Percentiles rank a stretch among this genome's conserved stretches.
Conservation (phyloP, 2,329 filamentous ascomycete genomes). For the Ceratocystis ficicola region DNA sequence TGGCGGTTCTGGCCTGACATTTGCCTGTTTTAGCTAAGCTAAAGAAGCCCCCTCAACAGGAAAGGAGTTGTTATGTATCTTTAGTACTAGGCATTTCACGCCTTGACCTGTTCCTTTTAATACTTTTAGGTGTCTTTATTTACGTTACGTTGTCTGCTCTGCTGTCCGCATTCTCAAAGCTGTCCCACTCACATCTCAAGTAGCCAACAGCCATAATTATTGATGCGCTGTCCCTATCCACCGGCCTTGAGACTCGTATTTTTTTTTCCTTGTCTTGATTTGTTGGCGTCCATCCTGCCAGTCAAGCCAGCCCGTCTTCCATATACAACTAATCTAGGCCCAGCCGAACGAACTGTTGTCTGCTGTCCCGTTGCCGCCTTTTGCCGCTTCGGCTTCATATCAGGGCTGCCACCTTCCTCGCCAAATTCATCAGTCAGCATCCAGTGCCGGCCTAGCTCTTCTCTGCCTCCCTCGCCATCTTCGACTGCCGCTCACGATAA, state of each 20-base stretch:
- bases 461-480: not conserved
- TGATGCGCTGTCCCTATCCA: not conserved
- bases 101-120: not conserved
- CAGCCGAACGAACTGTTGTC: not conserved
- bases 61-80: not conserved
- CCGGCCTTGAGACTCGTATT: not conserved
- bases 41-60: not conserved
- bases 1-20: not conserved
- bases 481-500: not conserved
- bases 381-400: not conserved
- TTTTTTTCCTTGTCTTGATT: not conserved
- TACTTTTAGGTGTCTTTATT: constrained; percentile 7
- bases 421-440: not conserved
- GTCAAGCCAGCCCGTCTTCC: not conserved
- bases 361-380: not conserved
- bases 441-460: not conserved
- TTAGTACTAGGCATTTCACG: not conserved
- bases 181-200: not conserved
- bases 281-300: not conserved
- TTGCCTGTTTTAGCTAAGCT: constrained; percentile 13
- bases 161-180: not conserved
- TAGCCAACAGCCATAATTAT: not conserved
- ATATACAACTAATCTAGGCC: not conserved
- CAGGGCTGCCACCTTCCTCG: not conserved
- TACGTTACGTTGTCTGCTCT: not conserved